Evolutionary conservation across 129 eudicot genomes (phyloP), one percentile per base, ranked within the genome.

Genomic region (Centella asiatica): DNA sequence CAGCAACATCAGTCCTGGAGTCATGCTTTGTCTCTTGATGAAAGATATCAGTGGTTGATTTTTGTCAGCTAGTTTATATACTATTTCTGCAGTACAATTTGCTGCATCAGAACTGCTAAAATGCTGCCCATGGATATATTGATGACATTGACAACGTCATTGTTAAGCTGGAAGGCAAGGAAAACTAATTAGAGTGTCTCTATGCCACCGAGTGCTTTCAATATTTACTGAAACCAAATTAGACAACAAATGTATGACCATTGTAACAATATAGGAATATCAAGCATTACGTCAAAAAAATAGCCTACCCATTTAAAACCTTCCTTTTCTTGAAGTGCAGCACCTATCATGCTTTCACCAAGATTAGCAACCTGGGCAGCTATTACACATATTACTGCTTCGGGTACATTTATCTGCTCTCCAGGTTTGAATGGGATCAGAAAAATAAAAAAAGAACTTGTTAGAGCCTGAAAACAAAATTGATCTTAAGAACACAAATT

Each of bases 361-460:
- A 87, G 68, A 69, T 92, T 92, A 0, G 98, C 98, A 34, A 92
- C 74, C 83, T 92, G 98, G 47, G 98, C 80, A 11, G 96, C 98
- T 66, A 87, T 37, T 65, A 87, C 86, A 15, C 96, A 92, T 52
- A 87, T 76, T 51, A 74, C 57, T 6, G 78, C 96, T 76, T 87
- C 94, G 23, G 82, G 72, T 31, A 76, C 59, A 60, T 62, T 69
- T 40, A 90, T 78, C 97, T 89, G 80, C 34, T 24, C 28, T 66
- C 15, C 47, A 11, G 2, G 47, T 15, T 42, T n/a, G n/a, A n/a
- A n/a, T n/a, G n/a, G n/a, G n/a, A n/a, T n/a, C n/a, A n/a, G n/a
- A n/a, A n/a, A n/a, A n/a, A n/a, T n/a, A n/a, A n/a, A n/a, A n/a
- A n/a, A n/a, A n/a, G n/a, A n/a, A n/a, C n/a, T n/a, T n/a, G n/a